Percentiles rank a stretch among this genome's conserved stretches.
Conservation (phyloP, 2,329 filamentous ascomycete species). For the Trichoderma sp. region DNA sequence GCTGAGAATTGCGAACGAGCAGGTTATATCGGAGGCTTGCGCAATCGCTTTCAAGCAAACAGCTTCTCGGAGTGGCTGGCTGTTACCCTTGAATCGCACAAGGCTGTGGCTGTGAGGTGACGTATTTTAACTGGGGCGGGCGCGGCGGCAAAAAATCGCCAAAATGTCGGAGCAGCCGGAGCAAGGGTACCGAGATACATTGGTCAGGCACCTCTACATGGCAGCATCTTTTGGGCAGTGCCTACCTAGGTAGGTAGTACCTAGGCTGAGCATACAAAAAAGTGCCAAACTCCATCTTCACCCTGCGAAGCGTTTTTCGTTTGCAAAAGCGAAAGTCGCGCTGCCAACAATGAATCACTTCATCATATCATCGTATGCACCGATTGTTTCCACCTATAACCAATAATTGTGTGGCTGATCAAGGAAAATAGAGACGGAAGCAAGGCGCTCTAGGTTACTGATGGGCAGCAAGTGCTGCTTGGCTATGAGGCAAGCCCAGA, state of each 20-base stretch:
- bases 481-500: neutral
- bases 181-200: neutral
- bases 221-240: neutral
- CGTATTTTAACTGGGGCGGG: slow-evolving; percentile 11
- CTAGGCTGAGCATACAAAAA: neutral
- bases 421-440: neutral
- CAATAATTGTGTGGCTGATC: neutral
- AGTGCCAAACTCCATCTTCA: neutral
- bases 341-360: neutral
- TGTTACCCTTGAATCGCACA: neutral
- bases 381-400: neutral
- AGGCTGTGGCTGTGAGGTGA: slow-evolving; percentile 26
- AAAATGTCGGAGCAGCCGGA: neutral
- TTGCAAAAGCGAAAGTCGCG: neutral
- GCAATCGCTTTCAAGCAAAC: slow-evolving; percentile 8
- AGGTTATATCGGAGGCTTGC: slow-evolving; percentile 16
- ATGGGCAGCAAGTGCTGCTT: neutral
- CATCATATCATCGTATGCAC: neutral
- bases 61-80: slow-evolving; percentile 3
- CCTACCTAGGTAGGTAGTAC: no score
- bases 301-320: neutral
- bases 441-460: neutral
- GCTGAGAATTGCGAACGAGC: neutral
- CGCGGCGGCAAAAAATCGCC: neutral
- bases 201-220: neutral